phyloP scores from a whole-genome alignment of 2,329 filamentous ascomycete genomes.

The Ophiostoma ulmi region DNA sequence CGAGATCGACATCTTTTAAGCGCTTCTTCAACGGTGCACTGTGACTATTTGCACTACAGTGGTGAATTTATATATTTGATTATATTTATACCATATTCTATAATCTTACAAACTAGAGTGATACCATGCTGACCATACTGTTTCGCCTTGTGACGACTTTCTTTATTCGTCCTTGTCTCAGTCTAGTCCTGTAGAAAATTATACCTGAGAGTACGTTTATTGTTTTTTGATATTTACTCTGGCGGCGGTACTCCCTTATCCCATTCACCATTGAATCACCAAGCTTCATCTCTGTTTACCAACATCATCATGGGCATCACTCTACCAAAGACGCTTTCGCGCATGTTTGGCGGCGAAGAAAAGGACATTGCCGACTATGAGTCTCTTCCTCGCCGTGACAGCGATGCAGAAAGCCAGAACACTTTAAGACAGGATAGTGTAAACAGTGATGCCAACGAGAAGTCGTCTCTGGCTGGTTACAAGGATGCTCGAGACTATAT shows the following conservation, averaged over 20 bases:
- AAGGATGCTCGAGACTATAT: neutral
- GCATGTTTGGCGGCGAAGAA: constrained; percentile 14
- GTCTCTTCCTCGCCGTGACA: neutral
- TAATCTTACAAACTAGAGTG: neutral
- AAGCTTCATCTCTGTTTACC: neutral
- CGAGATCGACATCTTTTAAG: constrained; percentile 1
- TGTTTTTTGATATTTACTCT: no score
- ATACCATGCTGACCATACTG: neutral
- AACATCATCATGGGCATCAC: neutral
- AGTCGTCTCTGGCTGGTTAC: neutral
- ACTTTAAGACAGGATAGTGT: neutral
- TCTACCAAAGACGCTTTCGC: constrained; percentile 18
- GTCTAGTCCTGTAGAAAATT: no score
- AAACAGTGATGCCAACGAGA: neutral
- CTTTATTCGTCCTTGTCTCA: no score
- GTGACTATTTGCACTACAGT: constrained; percentile 6
- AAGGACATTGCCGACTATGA: constrained; percentile 12
- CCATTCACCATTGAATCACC: neutral
- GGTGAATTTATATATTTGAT: neutral
- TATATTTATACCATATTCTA: neutral
- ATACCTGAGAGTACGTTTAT: no score
- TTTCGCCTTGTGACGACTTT: neutral
- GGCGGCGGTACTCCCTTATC: no score
- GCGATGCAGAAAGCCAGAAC: constrained; percentile 2
- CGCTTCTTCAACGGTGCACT: neutral